Percentiles rank a stretch among this genome's conserved stretches.
These are phyloP conservation scores for Trebouxia sp. DNA, from an alignment of 139 green algal species.

Conservation along the genomic window DNA sequence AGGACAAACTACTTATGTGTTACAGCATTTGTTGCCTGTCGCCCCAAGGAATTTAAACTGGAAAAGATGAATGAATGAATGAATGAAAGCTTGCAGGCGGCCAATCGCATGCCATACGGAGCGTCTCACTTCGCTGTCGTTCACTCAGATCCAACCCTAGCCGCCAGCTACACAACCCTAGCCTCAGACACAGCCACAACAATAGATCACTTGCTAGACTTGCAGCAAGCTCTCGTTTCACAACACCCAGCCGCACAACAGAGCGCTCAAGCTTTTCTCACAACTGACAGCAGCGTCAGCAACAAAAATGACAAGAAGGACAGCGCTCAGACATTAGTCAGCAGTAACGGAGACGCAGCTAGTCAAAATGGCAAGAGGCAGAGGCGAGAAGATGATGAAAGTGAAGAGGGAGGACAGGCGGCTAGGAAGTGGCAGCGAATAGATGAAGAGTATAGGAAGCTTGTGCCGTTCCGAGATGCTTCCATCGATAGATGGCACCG, in stretches of 20 bases:
- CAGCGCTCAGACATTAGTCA: background rate
- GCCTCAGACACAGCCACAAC: slow-evolving; percentile 30
- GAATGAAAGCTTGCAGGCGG: slow-evolving; percentile 42
- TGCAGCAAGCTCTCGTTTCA: slow-evolving; percentile 54
- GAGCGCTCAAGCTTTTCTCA: background rate
- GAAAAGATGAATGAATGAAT: too few species aligned
- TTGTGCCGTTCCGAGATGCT: slow-evolving; percentile 26
- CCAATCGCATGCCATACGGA: background rate
- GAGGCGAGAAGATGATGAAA: background rate
- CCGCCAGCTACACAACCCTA: slow-evolving; percentile 11
- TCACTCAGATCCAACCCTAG: slow-evolving; percentile 27
- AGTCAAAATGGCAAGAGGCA: background rate
- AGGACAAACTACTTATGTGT: too few species aligned
- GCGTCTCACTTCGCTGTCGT: background rate
- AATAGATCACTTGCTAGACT: slow-evolving; percentile 46
- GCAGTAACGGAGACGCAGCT: background rate
- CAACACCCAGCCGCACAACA: slow-evolving; percentile 43
- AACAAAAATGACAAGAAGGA: background rate
- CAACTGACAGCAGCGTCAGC: background rate
- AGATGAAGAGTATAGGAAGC: slow-evolving; percentile 24
- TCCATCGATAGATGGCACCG: background rate
- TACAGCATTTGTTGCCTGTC: too few species aligned
- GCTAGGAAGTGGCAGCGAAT: slow-evolving; percentile 22
- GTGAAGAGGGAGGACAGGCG: background rate
- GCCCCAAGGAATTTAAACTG: too few species aligned